Base-by-base conservation (phyloP, 2,329 filamentous ascomycete species). In the Triangularia verruculosa region DNA sequence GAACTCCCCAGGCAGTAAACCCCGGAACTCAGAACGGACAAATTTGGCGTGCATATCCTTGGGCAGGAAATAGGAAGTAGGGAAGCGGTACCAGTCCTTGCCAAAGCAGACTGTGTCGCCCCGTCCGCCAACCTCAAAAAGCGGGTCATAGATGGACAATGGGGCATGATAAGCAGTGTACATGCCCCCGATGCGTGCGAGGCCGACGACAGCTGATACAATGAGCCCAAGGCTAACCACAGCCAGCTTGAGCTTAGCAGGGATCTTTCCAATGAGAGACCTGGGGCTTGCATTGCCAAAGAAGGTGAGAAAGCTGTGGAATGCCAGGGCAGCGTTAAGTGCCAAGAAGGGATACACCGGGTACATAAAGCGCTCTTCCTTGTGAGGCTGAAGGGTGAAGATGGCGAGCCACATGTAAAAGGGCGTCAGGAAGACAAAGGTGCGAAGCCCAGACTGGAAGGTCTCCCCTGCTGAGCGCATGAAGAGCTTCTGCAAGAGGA, bases 331-430 rank as follows among this genome's bases (percentile, higher is more conserved):
- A 2, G 93, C 93, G 72, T 97, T 97, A 34, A 99, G 82, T 0
- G 91, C 90, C 39, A 99, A 82, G 67, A 94, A 92, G 0, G 95
- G 95, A 72, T 99, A 99, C 1, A 87, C 91, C 0, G 95, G 95
- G 72, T 97, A 99, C 93, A 99, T 98, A 80, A 99, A 99, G 6
- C 95, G 85, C 77, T 99, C 95, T 75, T 99, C 95, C 73, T 99
- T 99, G 78, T 99, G 95, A 15, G 95, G 92, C 74, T 99, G 95
- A 8, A 90, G 74, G 0, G 91, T 94, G 78, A 99, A 98, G 66
- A 98, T 95, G 3, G 78, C 85, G 27, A 99, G 83, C 95, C 95
- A 99, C 73, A 97, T 83, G 74, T 98, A 99, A 76, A 98, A 96
- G 0, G 95, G 95, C 0, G 86, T 79, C 61, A 94, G 81, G 69